Conservation (phyloP, 805 yeast species). For the Starmerella bombi region DNA sequence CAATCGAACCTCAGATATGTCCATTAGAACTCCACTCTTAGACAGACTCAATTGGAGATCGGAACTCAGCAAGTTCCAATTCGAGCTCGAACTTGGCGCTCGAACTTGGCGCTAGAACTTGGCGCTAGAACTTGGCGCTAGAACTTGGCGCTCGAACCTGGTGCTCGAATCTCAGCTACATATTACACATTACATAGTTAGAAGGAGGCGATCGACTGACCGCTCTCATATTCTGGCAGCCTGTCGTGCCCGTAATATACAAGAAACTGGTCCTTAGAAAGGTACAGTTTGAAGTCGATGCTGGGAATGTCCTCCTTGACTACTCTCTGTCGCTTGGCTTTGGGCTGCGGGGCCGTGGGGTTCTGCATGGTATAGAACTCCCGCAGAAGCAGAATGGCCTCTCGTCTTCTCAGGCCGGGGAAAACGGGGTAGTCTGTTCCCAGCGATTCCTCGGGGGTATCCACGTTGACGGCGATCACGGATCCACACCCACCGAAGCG, state of each 20-base stretch:
- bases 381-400: slow-evolving; percentile 69
- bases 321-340: slow-evolving; percentile 45
- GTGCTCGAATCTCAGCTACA: too few species aligned
- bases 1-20: too few species aligned
- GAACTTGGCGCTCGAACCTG: too few species aligned
- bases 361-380: slow-evolving; percentile 79
- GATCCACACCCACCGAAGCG: slow-evolving; percentile 96
- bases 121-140: too few species aligned
- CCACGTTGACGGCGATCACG: slow-evolving; percentile 48
- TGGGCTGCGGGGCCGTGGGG: slow-evolving; percentile 70
- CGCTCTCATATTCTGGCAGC: slow-evolving; percentile 18
- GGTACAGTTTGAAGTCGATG: slow-evolving; percentile 42
- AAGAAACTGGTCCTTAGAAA: slow-evolving; percentile 39
- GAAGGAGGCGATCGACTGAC: slow-evolving; percentile 1
- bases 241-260: slow-evolving; percentile 37
- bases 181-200: neutral
- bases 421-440: slow-evolving; percentile 38
- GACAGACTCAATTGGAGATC: too few species aligned
- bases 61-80: too few species aligned
- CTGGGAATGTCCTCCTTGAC: slow-evolving; percentile 42
- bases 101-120: too few species aligned
- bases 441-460: slow-evolving; percentile 23
- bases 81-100: too few species aligned
- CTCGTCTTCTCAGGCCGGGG: slow-evolving; percentile 71
- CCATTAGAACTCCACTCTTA: too few species aligned